Evolutionary conservation across 2,329 filamentous ascomycete genomes (phyloP).

Genomic region (Neophaeococcomyces aloes): DNA sequence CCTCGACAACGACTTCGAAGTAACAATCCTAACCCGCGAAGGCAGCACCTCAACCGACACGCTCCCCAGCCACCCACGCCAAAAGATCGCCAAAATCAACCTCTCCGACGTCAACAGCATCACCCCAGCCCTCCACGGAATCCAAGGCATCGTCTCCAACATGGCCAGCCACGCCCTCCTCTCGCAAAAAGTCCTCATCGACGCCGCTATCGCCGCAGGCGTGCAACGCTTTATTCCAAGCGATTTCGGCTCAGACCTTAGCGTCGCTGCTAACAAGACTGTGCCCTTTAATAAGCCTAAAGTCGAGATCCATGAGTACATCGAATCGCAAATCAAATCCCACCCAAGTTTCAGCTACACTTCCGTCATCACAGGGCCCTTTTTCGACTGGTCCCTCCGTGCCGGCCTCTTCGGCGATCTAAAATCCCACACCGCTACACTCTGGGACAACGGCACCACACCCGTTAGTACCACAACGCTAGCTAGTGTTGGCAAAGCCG

Average conservation of each 20-base stretch:
- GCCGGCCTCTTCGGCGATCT: conserved; percentile 37
- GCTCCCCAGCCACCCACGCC: conserved; percentile 7
- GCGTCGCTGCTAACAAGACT: conserved; percentile 14
- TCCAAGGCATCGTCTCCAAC: conserved; percentile 15
- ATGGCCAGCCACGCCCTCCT: conserved; percentile 14
- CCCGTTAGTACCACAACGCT: conserved; percentile 42
- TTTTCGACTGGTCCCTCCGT: conserved; percentile 28
- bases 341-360: conserved; percentile 25
- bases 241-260: conserved; percentile 22
- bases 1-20: too few relatives aligned
- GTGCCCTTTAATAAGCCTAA: conserved; percentile 24
- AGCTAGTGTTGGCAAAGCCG: conserved; percentile 35
- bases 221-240: conserved; percentile 35
- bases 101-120: conserved; percentile 12
- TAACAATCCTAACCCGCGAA: too few relatives aligned
- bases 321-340: conserved; percentile 17
- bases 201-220: conserved; percentile 30
- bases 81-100: conserved; percentile 15
- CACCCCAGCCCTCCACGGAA: conserved; percentile 10
- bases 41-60: too few relatives aligned
- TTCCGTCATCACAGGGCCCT: conserved; percentile 25
- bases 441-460: conserved; percentile 43
- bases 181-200: conserved; percentile 30
- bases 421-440: conserved; percentile 30
- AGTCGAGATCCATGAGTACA: conserved; percentile 24